These are phyloP conservation scores for Lolium perenne DNA, from an alignment of 176 grass and related monocot genomes.

Conservation along the genomic window DNA sequence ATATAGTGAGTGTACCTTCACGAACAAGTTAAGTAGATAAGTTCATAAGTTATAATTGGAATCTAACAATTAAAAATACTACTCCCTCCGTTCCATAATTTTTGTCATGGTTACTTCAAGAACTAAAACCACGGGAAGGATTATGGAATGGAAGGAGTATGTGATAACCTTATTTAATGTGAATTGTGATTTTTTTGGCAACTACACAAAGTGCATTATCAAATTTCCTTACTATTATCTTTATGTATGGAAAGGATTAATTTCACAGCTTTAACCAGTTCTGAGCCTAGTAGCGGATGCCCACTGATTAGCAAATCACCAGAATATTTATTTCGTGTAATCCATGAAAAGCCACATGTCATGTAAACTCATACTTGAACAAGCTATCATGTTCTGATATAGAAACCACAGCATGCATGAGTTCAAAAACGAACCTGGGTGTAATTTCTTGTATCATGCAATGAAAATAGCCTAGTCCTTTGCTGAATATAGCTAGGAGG, in stretches of 20 bases:
- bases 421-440: conserved; percentile 70
- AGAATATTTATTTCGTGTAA: conserved; percentile 27
- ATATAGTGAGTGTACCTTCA: conserved; percentile 86
- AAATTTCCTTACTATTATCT: not conserved
- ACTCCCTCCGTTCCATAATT: too few species aligned
- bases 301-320: not conserved
- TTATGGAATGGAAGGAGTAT: too few species aligned
- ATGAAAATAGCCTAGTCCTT: conserved; percentile 64
- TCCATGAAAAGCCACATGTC: conserved; percentile 8
- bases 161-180: not conserved
- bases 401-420: conserved; percentile 18
- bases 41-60: conserved; percentile 25
- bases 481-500: conserved; percentile 73
- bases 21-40: conserved; percentile 36
- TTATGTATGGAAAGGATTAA: not conserved
- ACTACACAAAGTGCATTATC: not conserved
- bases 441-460: conserved; percentile 63
- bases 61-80: conserved; percentile 37
- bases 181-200: not conserved
- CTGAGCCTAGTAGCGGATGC: not conserved
- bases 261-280: not conserved
- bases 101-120: too few species aligned
- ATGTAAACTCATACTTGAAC: not conserved
- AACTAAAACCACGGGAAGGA: too few species aligned
- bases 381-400: not conserved